phyloP scores from a whole-genome alignment of 805 yeast species.

The Cyberlindnera xylosilytica region DNA sequence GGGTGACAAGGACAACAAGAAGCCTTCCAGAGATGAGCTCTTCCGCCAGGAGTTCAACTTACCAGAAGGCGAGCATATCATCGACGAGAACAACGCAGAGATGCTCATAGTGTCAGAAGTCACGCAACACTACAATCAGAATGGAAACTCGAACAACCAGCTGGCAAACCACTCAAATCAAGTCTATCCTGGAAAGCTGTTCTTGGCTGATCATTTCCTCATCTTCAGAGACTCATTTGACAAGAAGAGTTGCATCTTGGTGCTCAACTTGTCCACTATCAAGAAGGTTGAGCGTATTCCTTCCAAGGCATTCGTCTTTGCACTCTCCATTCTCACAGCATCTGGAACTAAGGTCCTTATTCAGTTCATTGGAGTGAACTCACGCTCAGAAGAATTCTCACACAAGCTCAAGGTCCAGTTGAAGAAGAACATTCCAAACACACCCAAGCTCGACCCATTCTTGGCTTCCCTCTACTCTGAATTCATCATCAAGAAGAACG shows the following conservation, averaged over 20 bases:
- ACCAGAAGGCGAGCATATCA: slow-evolving; percentile 65
- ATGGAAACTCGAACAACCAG: slow-evolving; percentile 8
- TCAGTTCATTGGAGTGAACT: slow-evolving; percentile 74
- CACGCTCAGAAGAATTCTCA: slow-evolving; percentile 80
- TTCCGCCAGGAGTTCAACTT: slow-evolving; percentile 65
- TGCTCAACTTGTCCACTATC: slow-evolving; percentile 71
- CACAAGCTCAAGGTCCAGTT: slow-evolving; percentile 58
- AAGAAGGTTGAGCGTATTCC: slow-evolving; percentile 86
- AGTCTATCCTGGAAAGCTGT: slow-evolving; percentile 61
- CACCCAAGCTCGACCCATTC: slow-evolving; percentile 61
- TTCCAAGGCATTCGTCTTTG: slow-evolving; percentile 69
- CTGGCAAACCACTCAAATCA: slow-evolving; percentile 27
- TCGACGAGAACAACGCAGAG: slow-evolving; percentile 70
- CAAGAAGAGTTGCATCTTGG: slow-evolving; percentile 61
- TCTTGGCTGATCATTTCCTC: slow-evolving; percentile 69
- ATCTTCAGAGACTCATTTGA: slow-evolving; percentile 74
- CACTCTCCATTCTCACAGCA: slow-evolving; percentile 67
- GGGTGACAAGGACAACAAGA: slow-evolving; percentile 33
- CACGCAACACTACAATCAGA: slow-evolving; percentile 13
- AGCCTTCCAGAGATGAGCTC: slow-evolving; percentile 52
- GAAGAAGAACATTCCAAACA: slow-evolving; percentile 59
- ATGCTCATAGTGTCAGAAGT: slow-evolving; percentile 32
- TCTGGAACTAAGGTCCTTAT: slow-evolving; percentile 61
- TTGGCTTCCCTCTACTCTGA: slow-evolving; percentile 80
- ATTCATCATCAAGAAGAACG: slow-evolving; percentile 59